A percentile compares a stretch with the other conserved stretches of the same genome.
Evolutionary conservation across 768 basidiomycete species (phyloP).

Genomic region (Candolleomyces eurysporus): DNA sequence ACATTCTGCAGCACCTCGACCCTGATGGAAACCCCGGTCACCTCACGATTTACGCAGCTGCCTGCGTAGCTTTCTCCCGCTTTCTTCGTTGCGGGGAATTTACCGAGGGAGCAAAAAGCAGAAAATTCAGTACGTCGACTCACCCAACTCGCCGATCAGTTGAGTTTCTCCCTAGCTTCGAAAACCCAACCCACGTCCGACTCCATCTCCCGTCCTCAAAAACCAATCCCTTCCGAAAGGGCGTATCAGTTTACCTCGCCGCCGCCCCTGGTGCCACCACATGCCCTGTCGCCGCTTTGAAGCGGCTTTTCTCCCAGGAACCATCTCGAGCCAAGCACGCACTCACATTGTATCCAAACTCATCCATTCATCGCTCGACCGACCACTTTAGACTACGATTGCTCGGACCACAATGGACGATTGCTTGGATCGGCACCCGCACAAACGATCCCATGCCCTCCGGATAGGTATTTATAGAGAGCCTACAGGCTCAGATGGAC

Average conservation of each 20-base stretch:
- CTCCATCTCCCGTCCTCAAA: not conserved
- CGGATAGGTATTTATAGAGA: no score
- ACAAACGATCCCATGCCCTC: no score
- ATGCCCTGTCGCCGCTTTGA: not conserved
- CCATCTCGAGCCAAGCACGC: no score
- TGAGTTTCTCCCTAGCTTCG: not conserved
- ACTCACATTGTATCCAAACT: no score
- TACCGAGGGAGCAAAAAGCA: constrained; percentile 4
- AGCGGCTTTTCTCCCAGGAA: not conserved
- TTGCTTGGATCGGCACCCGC: no score
- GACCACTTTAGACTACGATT: no score
- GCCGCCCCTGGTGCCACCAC: not conserved
- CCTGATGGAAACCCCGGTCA: constrained; percentile 1
- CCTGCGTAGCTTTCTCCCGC: constrained; percentile 12
- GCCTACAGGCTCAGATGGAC: no score
- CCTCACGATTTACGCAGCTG: constrained; percentile 10
- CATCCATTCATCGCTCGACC: no score
- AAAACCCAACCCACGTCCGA: not conserved
- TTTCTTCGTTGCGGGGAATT: constrained; percentile 18
- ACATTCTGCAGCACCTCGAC: not conserved
- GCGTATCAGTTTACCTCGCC: not conserved
- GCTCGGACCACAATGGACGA: no score
- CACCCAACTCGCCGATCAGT: not conserved
- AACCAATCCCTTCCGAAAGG: not conserved
- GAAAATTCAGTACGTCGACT: not conserved